Base-by-base conservation (phyloP, 441 rosid species). In the Pelargonium citronellum region DNA sequence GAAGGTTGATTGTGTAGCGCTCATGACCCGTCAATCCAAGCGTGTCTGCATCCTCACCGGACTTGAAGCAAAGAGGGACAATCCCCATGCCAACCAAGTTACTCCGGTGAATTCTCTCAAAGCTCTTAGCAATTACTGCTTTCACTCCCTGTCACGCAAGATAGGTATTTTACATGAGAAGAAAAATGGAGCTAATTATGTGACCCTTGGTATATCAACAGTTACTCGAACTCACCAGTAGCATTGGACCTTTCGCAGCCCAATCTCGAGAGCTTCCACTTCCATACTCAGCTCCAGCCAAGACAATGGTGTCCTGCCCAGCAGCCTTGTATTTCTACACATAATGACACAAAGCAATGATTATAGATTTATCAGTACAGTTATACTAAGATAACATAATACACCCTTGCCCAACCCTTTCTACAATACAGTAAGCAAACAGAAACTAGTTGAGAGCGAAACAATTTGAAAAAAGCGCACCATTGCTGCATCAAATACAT, bases 201-300 rank as follows among this genome's bases (percentile, higher is more conserved):
- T 15, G 41, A 73, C 9, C 19, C 1, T 27, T 22, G 22, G 70
- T 22, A 43, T 64, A 12, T 1, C 0, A 66, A 34, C 15, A 9
- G 46, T 12, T 7, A 51, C 5, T 13, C 65, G 20, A 53, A 12
- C 79, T 71, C 64, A 87, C 92, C 85, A 83, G 77, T 71, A 83
- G 81, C 83, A 77, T 76, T 1, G 87, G 90, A 49, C 90, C 92
- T 81, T 88, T 88, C 64, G 92, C 89, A 62, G 86, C 90, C 90
- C 92, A 81, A 71, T 87, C 90, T 49, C 83, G 75, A 69, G 92
- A 86, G 78, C 90, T 86, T 55, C 89, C 92, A 70, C 87, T 84
- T 74, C 92, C 92, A 63, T 87, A 87, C 65, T 87, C 86, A 1
- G 90, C 80, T 65, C 90, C 92, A 64, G 87, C 87, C 13, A 87